Evolutionary conservation across 352 stramenopile species (phyloP).

Genomic region (Lagenidium sp.): DNA sequence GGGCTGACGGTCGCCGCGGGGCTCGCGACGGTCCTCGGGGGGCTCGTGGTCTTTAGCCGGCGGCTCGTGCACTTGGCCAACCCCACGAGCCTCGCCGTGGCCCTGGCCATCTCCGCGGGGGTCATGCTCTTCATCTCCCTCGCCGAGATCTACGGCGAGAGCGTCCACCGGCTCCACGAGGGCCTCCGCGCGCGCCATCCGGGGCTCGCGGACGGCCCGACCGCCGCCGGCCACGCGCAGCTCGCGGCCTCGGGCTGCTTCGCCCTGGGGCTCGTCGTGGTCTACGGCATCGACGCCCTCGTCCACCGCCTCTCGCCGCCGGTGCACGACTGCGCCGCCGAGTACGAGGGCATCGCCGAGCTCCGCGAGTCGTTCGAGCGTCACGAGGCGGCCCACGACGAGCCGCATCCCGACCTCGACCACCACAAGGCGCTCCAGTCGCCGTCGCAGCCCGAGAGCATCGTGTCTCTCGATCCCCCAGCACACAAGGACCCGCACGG

Average conservation of each 20-base stretch:
- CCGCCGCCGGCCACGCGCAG: conserved; percentile 36
- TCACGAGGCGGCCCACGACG: background rate
- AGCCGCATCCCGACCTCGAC: background rate
- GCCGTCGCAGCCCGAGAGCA: background rate
- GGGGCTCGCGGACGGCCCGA: conserved; percentile 13
- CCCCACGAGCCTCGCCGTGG: conserved; percentile 68
- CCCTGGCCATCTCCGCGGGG: conserved; percentile 51
- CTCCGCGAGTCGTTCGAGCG: background rate
- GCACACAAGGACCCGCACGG: too few relatives aligned
- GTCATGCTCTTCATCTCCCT: conserved; percentile 81
- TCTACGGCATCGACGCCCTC: conserved; percentile 42
- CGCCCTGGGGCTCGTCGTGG: conserved; percentile 67
- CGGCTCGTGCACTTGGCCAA: conserved; percentile 31
- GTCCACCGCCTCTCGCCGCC: conserved; percentile 26
- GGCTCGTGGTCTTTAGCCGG: conserved; percentile 33
- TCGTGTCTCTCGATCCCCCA: background rate
- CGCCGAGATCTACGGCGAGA: conserved; percentile 36
- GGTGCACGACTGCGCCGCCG: conserved; percentile 11
- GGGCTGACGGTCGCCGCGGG: conserved; percentile 26
- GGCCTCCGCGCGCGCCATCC: conserved; percentile 24
- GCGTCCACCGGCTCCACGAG: conserved; percentile 20
- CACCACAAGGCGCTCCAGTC: background rate
- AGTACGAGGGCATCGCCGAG: conserved; percentile 11
- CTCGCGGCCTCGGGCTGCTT: conserved; percentile 80
- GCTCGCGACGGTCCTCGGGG: conserved; percentile 35